These are phyloP conservation scores for Nymphaea thermarum DNA, from an alignment of 164 flowering plant species.

Conservation along the genomic window DNA sequence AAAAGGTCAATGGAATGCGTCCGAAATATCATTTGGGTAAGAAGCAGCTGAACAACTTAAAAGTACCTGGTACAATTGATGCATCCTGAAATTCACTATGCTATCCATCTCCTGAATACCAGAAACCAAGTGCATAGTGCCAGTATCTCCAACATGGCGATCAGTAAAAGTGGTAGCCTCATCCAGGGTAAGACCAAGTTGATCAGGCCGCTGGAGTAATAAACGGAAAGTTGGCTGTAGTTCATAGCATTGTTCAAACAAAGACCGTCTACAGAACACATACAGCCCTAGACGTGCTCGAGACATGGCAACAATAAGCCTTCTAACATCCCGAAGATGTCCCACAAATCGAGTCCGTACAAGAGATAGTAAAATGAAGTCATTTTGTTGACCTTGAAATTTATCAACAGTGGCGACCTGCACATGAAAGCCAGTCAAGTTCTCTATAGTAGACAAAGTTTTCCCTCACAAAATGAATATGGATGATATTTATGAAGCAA, in stretches of 20 bases:
- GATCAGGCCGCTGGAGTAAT: conserved; percentile 83
- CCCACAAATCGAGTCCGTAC: conserved; percentile 97
- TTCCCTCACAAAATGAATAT: not conserved
- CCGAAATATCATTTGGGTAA: not conserved
- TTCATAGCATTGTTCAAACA: conserved; percentile 96
- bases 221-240: conserved; percentile 84
- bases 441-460: not conserved
- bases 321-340: conserved; percentile 96
- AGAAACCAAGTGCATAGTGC: conserved; percentile 36
- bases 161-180: conserved; percentile 48
- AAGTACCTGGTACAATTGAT: conserved; percentile 52
- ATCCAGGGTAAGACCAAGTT: conserved; percentile 54
- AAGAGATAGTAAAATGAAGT: conserved; percentile 78
- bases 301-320: conserved; percentile 97
- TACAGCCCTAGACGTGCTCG: conserved; percentile 94
- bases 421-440: not conserved
- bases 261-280: conserved; percentile 80
- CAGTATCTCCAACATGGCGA: conserved; percentile 64
- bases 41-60: not conserved
- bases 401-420: conserved; percentile 96
- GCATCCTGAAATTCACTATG: conserved; percentile 33
- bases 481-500: not conserved
- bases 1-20: no score
- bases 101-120: conserved; percentile 63
- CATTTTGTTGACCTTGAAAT: conserved; percentile 99